Base-by-base conservation (phyloP, 139 green algal species). In the Limnomonas spitsbergensis region DNA sequence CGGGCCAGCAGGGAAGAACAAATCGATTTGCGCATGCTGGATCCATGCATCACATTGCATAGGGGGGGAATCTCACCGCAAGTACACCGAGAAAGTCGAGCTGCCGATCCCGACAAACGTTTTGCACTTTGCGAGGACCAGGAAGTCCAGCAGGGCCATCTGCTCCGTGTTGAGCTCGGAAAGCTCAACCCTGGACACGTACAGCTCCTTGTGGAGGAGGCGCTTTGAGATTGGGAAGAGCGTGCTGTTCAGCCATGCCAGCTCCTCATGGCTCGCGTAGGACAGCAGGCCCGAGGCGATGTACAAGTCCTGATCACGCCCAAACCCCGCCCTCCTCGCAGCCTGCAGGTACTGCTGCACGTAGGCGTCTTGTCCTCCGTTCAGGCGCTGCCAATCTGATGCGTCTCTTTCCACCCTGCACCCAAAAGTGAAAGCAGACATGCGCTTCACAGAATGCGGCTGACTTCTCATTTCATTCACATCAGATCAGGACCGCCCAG, bases 31-130 rank as follows among this genome's bases (percentile, higher is more conserved):
- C n/a, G n/a, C n/a, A n/a, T n/a, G n/a, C n/a, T n/a, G n/a, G n/a
- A n/a, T n/a, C n/a, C n/a, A n/a, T n/a, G n/a, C n/a, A n/a, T n/a
- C n/a, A n/a, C n/a, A n/a, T n/a, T n/a, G n/a, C n/a, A n/a, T n/a
- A n/a, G n/a, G n/a, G n/a, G n/a, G n/a, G n/a, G n/a, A n/a, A n/a
- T n/a, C 72, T 2, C 75, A 83, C 29, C 86, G 76, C 40, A 93
- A 80, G 80, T 90, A 93, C 39, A 87, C 87, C 3, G 76, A 86
- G 56, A 93, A 93, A 1, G 89, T 93, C 70, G 84, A 90, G 27
- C 82, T 89, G 4, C 89, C 89, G 76, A 93, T 88, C 9, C 89
- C 89, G 27, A 91, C 89, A 83, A 93, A 93, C 34, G 56, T 79
- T 2, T 85, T 47, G 56, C 77, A 76, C 6, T 85, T 80, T 0